These are phyloP conservation scores for Acephala macrosclerotiorum DNA, from an alignment of 2,329 filamentous ascomycete genomes.

Conservation along the genomic window DNA sequence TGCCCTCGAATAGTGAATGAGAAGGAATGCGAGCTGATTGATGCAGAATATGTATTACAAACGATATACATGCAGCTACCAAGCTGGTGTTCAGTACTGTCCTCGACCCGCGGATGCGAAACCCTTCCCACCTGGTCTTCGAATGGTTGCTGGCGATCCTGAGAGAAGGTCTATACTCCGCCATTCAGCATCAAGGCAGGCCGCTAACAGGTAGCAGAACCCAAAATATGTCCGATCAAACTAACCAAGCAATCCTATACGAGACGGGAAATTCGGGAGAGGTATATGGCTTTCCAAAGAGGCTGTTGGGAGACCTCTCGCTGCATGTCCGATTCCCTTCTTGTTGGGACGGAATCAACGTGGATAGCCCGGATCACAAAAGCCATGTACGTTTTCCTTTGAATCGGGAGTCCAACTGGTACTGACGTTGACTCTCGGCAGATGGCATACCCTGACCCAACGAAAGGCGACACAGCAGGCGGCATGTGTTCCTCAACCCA, in stretches of 20 bases:
- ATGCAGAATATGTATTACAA: slow-evolving; percentile 27
- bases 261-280: slow-evolving; percentile 8
- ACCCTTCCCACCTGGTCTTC: slow-evolving; percentile 25
- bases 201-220: slow-evolving; percentile 10
- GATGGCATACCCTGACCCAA: slow-evolving; percentile 9
- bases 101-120: slow-evolving; percentile 9
- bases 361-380: slow-evolving; percentile 30
- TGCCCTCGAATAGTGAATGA: not conserved
- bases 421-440: not conserved
- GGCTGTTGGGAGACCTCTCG: slow-evolving; percentile 12
- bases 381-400: slow-evolving; percentile 25
- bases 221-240: slow-evolving; percentile 13
- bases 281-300: slow-evolving; percentile 11
- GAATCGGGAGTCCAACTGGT: not conserved
- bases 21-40: not conserved
- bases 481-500: slow-evolving; percentile 32
- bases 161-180: slow-evolving; percentile 13
- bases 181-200: not conserved
- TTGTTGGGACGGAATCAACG: slow-evolving; percentile 35
- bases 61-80: slow-evolving; percentile 23
- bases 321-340: slow-evolving; percentile 30
- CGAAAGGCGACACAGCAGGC: slow-evolving; percentile 19
- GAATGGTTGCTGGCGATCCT: slow-evolving; percentile 29
- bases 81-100: slow-evolving; percentile 15
- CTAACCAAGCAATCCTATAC: slow-evolving; percentile 24